Percentiles rank a stretch among this genome's conserved stretches.
phyloP scores from a whole-genome alignment of 2,329 filamentous ascomycete species.

The Clonostachys rosea region DNA sequence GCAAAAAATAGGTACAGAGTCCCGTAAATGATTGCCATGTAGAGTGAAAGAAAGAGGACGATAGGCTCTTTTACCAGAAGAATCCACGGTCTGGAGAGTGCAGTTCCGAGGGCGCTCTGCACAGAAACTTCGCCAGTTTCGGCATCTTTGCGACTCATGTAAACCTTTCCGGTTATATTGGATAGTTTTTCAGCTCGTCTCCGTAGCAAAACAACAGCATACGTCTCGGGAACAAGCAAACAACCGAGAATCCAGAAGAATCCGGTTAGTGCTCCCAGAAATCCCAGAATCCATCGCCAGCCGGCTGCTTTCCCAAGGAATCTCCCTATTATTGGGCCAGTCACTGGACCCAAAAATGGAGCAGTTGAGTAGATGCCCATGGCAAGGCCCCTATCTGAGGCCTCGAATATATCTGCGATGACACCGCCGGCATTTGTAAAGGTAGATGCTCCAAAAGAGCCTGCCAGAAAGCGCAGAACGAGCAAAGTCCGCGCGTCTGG shows the following conservation, averaged over 20 bases:
- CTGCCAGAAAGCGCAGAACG: conserved; percentile 56
- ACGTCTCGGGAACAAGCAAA: conserved; percentile 46
- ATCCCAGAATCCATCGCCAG: conserved; percentile 56
- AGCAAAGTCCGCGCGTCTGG: conserved; percentile 50
- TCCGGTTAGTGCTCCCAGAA: conserved; percentile 50
- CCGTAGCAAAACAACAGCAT: conserved; percentile 43
- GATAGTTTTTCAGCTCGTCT: conserved; percentile 38
- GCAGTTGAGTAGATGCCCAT: conserved; percentile 50
- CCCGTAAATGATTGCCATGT: conserved; percentile 48
- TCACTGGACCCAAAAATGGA: conserved; percentile 52
- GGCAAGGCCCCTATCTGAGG: conserved; percentile 43
- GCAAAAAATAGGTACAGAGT: conserved; percentile 43
- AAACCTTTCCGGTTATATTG: conserved; percentile 41
- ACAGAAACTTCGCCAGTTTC: not conserved
- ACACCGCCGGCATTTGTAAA: conserved; percentile 52
- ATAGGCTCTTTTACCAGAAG: conserved; percentile 59
- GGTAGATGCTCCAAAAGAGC: conserved; percentile 49
- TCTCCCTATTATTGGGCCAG: conserved; percentile 52
- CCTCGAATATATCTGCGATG: conserved; percentile 52
- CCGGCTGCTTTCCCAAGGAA: conserved; percentile 50
- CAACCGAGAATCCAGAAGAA: conserved; percentile 41
- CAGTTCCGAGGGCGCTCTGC: conserved; percentile 13
- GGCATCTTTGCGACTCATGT: conserved; percentile 33
- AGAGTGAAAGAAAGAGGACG: conserved; percentile 51
- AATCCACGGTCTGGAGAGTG: conserved; percentile 54